Percentiles rank a stretch among this genome's conserved stretches.
These are phyloP conservation scores for Zoysia matrella DNA, from an alignment of 202 grass and related monocot species.

Conservation along the genomic window DNA sequence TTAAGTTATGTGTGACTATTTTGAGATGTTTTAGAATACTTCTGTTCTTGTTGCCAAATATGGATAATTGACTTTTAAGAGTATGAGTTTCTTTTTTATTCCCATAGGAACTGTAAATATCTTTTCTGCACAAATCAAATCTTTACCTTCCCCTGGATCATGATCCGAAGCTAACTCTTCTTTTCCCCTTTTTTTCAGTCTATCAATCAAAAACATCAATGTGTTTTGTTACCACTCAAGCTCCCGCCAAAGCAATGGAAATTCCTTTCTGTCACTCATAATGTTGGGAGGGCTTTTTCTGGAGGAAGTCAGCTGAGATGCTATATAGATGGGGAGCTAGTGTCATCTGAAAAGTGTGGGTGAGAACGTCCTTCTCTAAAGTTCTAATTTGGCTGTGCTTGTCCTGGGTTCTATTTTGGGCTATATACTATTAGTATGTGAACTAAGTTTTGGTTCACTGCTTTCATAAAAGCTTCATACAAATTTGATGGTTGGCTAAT, in stretches of 20 bases:
- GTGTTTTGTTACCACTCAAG: constrained; percentile 73
- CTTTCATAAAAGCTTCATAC: neutral
- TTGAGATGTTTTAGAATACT: neutral
- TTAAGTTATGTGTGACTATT: neutral
- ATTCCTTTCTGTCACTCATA: constrained; percentile 94
- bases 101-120: neutral
- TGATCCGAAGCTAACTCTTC: constrained; percentile 25
- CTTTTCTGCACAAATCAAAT: neutral
- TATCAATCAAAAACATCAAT: constrained; percentile 89
- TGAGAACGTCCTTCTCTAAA: constrained; percentile 33
- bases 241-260: constrained; percentile 89
- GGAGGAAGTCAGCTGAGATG: constrained; percentile 87
- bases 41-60: neutral
- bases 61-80: neutral
- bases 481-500: neutral
- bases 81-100: neutral
- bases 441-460: neutral
- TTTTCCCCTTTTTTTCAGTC: constrained; percentile 47
- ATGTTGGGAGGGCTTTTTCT: constrained; percentile 93
- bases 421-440: neutral
- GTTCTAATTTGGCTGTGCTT: neutral
- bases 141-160: neutral
- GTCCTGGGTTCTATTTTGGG: neutral
- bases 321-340: constrained; percentile 81
- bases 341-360: constrained; percentile 96